These are phyloP conservation scores for Schwanniomyces yamadae DNA, from an alignment of 805 yeast species.

Conservation along the genomic window DNA sequence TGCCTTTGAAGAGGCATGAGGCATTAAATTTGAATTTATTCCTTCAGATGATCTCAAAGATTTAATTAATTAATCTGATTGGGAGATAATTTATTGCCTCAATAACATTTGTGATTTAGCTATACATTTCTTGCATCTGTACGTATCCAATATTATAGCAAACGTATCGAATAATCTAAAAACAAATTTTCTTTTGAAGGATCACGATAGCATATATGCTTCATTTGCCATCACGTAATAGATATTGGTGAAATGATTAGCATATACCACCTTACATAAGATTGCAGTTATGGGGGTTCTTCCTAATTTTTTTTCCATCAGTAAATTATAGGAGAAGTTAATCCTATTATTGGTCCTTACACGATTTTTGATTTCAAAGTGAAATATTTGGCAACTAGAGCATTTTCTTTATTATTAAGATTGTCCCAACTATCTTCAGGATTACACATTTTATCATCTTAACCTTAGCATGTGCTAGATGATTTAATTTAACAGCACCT, in stretches of 20 bases:
- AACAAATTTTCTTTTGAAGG: background rate
- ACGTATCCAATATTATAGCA: background rate
- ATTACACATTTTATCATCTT: too few species aligned
- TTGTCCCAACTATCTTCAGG: too few species aligned
- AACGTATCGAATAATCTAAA: background rate
- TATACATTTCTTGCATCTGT: conserved; percentile 18
- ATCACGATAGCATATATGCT: background rate
- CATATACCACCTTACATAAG: conserved; percentile 11
- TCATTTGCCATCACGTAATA: background rate
- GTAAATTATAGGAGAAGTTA: too few species aligned
- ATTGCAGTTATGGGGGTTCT: conserved; percentile 10
- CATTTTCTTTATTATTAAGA: too few species aligned
- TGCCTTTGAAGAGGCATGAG: conserved; percentile 14
- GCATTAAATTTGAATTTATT: conserved; percentile 12
- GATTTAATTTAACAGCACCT: too few species aligned
- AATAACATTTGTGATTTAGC: conserved; percentile 12
- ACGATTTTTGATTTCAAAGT: too few species aligned
- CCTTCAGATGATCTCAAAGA: conserved; percentile 14
- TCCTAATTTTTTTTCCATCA: conserved; percentile 12
- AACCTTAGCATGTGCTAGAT: too few species aligned
- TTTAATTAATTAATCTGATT: conserved; percentile 16
- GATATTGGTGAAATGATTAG: conserved; percentile 5
- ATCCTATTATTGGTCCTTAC: too few species aligned
- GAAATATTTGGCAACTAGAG: too few species aligned
- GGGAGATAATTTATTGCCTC: conserved; percentile 10